Base-by-base conservation (phyloP, 352 stramenopile genomes). In the Globisporangium parvum region DNA sequence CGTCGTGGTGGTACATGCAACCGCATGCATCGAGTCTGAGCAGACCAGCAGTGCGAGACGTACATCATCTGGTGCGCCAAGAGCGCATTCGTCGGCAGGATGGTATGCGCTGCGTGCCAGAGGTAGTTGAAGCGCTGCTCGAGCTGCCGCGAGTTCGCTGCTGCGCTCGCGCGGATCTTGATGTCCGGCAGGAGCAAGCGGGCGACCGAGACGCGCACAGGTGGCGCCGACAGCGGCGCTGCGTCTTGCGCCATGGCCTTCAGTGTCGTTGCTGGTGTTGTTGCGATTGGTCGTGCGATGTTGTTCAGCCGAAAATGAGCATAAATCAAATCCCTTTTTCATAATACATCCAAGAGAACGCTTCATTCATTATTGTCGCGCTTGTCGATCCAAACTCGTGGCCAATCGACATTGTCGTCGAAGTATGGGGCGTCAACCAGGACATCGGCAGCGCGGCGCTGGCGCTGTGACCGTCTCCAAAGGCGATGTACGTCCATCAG, bases 371-470 rank as follows among this genome's bases (percentile, higher is more conserved):
- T 37, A 11, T 37, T 37, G 31, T 8, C 17, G 41, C 41, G 15
- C 3, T 3, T 28, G 18, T 15, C 6, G 2, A 15, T 47, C 18
- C n/a, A 24, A 20, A 26, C 15, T 21, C 17, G 17, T 24, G 41
- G 26, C 49, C 31, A 40, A 45, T 6, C 24, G n/a, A 42, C 35
- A 42, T 15, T 14, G 10, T n/a, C n/a, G n/a, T n/a, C 23, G n/a
- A 18, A 51, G 12, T 21, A 46, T 57, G 55, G 63, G 50, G 26
- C 54, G 67, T 17, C 57, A 56, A 49, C 72, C 65, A 1, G 88
- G 89, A 0, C 86, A 96, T 60, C 80, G 84, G 10, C 88, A 96
- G 65, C 87, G 85, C 51, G 89, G 89, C 35, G 89, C 91, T 9
- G 90, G 90, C 54, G 88, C 84, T 20, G 85, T 96, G n/a, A 86